phyloP scores from a whole-genome alignment of 805 yeast species.

The Vanderwaltozyma tropicalis region DNA sequence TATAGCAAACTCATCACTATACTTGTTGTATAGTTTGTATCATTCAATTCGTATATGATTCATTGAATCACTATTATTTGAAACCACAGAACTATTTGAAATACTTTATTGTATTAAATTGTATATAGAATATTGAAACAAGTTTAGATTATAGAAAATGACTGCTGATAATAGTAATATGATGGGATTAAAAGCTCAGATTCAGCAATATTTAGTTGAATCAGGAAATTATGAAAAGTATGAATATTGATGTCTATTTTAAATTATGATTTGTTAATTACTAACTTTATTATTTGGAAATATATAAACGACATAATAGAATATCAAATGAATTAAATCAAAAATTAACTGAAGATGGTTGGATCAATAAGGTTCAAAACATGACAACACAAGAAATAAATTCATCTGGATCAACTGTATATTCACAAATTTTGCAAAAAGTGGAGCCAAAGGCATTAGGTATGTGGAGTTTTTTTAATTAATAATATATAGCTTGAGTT shows the following conservation, averaged over 20 bases:
- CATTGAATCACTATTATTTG: too few relatives aligned
- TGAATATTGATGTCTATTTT: conserved; percentile 7
- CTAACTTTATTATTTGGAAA: conserved; percentile 3
- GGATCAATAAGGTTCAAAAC: conserved; percentile 68
- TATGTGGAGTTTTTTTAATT: conserved; percentile 17
- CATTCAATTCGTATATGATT: too few relatives aligned
- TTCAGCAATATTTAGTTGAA: conserved; percentile 59
- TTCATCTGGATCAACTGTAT: conserved; percentile 37
- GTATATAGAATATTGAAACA: too few relatives aligned
- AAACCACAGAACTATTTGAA: too few relatives aligned
- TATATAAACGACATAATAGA: conserved; percentile 13
- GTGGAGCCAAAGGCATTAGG: conserved; percentile 60
- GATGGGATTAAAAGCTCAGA: conserved; percentile 40
- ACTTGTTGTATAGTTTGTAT: too few relatives aligned
- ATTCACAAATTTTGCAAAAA: conserved; percentile 39
- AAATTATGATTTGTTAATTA: conserved; percentile 2
- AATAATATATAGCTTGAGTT: conserved; percentile 5
- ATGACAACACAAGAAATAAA: conserved; percentile 41
- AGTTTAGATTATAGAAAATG: too few relatives aligned
- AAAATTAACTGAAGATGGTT: conserved; percentile 65
- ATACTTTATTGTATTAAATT: too few relatives aligned
- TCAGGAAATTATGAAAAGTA: conserved; percentile 71
- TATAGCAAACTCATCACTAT: too few relatives aligned
- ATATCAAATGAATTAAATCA: conserved; percentile 54
- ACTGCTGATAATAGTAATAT: neutral